Evolutionary conservation across 495 filamentous ascomycete genomes (phyloP), one percentile per base, ranked within the genome.

Genomic region (Tuber magnatum): DNA sequence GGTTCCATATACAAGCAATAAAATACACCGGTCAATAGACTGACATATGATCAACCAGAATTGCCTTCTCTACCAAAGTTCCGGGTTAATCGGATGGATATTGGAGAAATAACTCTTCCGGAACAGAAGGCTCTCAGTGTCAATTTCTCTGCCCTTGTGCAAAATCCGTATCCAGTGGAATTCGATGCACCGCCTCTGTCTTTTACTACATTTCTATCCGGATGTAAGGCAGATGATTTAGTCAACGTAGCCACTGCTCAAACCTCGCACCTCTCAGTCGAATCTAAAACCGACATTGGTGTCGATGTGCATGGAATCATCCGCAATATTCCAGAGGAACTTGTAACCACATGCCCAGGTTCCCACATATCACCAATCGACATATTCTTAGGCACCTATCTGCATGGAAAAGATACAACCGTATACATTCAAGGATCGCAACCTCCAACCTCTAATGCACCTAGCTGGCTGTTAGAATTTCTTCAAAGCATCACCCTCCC

Each of bases 401-500:
- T 97, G 71, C 88, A 92, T 75, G 94, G 94, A 61, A 85, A 90
- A 40, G 85, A 90, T 46, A 92, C 90, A 3, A 94, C 89, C 0
- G 86, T 98, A 10, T 94, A 92, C 82, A 89, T 97, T 48, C 91
- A 88, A 71, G 94, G 94, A 42, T 90, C 91, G 39, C 87, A 89
- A 71, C 83, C 88, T 42, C 89, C 92, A n/a, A 86, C 84, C 39
- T 80, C 85, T 22, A 86, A 88, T 28, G 91, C 92, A 0, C 94
- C 95, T 3, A 84, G 84, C 40, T 99, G 95, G 95, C 85, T 97
- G 70, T 87, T 87, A 0, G 89, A 94, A 71, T 86, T 99, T 32
- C 85, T 97, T 32, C 90, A 89, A 70, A 93, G 90, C 80, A 87
- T 97, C 78, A 93, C 91, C 7, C 86, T 99, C 12, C 94, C 94